A percentile compares a stretch with the other conserved stretches of the same genome.
Evolutionary conservation across 768 basidiomycete genomes (phyloP).

Genomic region (Suillus paluster): DNA sequence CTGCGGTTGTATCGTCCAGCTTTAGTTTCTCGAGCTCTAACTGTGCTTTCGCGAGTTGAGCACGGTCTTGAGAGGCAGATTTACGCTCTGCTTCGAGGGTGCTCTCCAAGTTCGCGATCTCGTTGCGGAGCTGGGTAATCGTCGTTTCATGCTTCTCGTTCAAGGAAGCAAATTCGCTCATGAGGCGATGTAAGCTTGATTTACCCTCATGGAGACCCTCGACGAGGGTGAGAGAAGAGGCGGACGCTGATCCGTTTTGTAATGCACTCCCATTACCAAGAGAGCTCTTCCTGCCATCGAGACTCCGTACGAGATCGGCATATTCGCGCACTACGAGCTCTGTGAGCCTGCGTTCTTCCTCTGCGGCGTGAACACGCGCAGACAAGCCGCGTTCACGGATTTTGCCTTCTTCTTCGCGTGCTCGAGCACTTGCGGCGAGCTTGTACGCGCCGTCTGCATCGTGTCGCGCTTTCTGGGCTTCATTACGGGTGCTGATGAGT

Average conservation of each 20-base stretch:
- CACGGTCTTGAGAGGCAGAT: conserved; percentile 45
- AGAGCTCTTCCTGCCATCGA: conserved; percentile 53
- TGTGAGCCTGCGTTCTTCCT: conserved; percentile 62
- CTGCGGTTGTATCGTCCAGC: conserved; percentile 74
- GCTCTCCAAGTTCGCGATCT: conserved; percentile 47
- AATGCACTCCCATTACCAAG: conserved; percentile 12
- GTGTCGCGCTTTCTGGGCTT: conserved; percentile 46
- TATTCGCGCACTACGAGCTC: conserved; percentile 75
- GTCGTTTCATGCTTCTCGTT: conserved; percentile 51
- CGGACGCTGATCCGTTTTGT: conserved; percentile 19
- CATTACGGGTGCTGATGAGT: conserved; percentile 47
- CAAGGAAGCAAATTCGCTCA: conserved; percentile 52
- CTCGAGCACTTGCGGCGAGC: conserved; percentile 55
- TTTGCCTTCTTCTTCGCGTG: conserved; percentile 56
- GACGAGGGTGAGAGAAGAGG: conserved; percentile 28
- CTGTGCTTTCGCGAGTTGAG: conserved; percentile 48
- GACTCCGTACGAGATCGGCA: conserved; percentile 69
- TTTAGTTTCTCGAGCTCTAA: conserved; percentile 58
- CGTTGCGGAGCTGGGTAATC: conserved; percentile 44
- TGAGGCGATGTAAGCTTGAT: conserved; percentile 49
- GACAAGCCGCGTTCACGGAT: conserved; percentile 54
- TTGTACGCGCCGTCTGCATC: conserved; percentile 57
- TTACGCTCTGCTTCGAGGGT: conserved; percentile 52
- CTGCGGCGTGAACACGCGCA: conserved; percentile 47
- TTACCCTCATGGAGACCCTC: conserved; percentile 53